Evolutionary conservation across 2,329 filamentous ascomycete genomes (phyloP).

Genomic region (Cyclaneusma minus): DNA sequence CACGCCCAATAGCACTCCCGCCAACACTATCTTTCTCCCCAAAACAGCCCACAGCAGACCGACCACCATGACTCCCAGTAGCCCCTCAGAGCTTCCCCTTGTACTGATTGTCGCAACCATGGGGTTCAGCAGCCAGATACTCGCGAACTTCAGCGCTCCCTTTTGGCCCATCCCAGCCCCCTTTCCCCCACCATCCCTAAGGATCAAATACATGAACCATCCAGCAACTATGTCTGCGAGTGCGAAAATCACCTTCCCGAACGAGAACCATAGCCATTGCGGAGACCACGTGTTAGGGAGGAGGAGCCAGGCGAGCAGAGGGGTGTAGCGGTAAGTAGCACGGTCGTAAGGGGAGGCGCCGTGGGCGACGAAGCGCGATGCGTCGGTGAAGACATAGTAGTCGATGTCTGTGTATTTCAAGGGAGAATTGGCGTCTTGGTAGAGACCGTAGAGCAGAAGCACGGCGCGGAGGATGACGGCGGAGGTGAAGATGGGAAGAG

Average conservation of each 20-base stretch:
- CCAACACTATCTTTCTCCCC: conserved; percentile 41
- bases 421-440: conserved; percentile 82
- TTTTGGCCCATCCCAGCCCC: conserved; percentile 19
- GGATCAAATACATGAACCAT: conserved; percentile 50
- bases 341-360: conserved; percentile 66
- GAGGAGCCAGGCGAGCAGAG: conserved; percentile 80
- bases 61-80: conserved; percentile 73
- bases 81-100: conserved; percentile 79
- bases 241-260: conserved; percentile 79
- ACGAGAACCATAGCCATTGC: conserved; percentile 51
- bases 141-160: conserved; percentile 58
- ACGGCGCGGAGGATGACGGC: conserved; percentile 49
- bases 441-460: conserved; percentile 76
- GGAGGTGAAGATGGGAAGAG: conserved; percentile 35
- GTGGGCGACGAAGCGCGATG: conserved; percentile 58
- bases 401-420: conserved; percentile 99
- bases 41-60: conserved; percentile 72
- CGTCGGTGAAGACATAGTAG: conserved; percentile 96
- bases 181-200: conserved; percentile 22
- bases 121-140: conserved; percentile 88
- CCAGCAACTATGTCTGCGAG: conserved; percentile 71
- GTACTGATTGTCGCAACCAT: conserved; percentile 98
- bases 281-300: conserved; percentile 54
- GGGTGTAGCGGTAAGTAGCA: conserved; percentile 95
- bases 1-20: conserved; percentile 64